These are phyloP conservation scores for Aspergillus ostianus DNA, from an alignment of 495 filamentous ascomycete species.

Conservation along the genomic window DNA sequence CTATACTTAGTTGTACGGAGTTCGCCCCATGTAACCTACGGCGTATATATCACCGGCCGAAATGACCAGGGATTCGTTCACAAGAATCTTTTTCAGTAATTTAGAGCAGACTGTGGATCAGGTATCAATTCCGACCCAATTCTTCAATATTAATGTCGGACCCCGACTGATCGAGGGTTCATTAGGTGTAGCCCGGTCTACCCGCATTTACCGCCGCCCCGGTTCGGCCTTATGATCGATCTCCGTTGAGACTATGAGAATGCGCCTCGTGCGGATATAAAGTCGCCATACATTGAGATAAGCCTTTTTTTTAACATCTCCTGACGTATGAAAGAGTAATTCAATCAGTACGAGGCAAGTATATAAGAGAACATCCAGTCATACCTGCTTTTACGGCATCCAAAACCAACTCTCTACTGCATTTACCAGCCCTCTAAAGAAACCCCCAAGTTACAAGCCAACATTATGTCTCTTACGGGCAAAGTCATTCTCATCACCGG, in stretches of 20 bases:
- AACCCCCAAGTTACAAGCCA: neutral
- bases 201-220: too few species aligned
- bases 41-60: neutral
- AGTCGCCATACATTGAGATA: too few species aligned
- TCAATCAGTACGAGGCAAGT: neutral
- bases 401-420: neutral
- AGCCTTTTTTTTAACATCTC: too few species aligned
- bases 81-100: neutral
- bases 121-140: neutral
- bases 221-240: neutral
- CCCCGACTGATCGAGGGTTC: neutral
- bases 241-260: too few species aligned
- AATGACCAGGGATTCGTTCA: neutral
- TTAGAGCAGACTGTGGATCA: neutral
- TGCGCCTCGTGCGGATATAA: too few species aligned
- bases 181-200: neutral
- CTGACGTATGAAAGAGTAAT: too few species aligned
- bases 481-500: constrained; percentile 67
- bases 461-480: constrained; percentile 42
- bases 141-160: neutral
- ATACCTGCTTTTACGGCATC: neutral
- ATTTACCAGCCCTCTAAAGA: neutral
- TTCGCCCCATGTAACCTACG: neutral
- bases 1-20: too few species aligned
- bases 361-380: neutral